A percentile compares a stretch with the other conserved stretches of the same genome.
phyloP scores from a whole-genome alignment of 768 basidiomycete species.

The Cytidiella melzeri region DNA sequence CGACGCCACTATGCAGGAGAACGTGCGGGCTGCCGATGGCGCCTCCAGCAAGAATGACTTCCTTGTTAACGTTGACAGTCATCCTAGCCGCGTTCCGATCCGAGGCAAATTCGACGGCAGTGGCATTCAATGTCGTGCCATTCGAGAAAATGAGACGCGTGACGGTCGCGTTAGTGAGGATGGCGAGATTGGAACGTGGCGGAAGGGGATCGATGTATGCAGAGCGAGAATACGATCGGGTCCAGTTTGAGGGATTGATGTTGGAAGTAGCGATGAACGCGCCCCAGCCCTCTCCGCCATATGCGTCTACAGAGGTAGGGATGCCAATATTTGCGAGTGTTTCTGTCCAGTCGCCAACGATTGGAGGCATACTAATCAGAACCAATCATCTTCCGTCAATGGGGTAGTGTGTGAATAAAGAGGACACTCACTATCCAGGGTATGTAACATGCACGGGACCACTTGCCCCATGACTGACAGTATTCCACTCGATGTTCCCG shows the following conservation, averaged over 20 bases:
- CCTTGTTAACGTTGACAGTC: slow-evolving; percentile 51
- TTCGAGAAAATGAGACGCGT: slow-evolving; percentile 42
- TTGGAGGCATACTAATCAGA: slow-evolving; percentile 41
- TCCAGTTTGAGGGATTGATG: slow-evolving; percentile 60
- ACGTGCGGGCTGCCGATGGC: slow-evolving; percentile 48
- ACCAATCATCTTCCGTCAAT: neutral
- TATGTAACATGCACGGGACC: slow-evolving; percentile 47
- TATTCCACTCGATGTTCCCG: slow-evolving; percentile 40
- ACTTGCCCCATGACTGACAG: slow-evolving; percentile 41
- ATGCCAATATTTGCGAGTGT: slow-evolving; percentile 43
- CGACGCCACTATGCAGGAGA: slow-evolving; percentile 53
- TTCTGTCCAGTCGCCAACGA: slow-evolving; percentile 51
- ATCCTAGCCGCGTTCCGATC: slow-evolving; percentile 25
- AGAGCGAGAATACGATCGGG: slow-evolving; percentile 58
- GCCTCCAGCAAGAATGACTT: slow-evolving; percentile 49
- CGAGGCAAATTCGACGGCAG: slow-evolving; percentile 43
- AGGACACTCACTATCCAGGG: slow-evolving; percentile 43
- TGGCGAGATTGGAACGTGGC: slow-evolving; percentile 55
- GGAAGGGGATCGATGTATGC: slow-evolving; percentile 63
- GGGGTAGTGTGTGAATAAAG: too few relatives aligned
- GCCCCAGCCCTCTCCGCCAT: slow-evolving; percentile 44
- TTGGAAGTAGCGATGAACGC: slow-evolving; percentile 49
- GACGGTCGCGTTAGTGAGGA: slow-evolving; percentile 56
- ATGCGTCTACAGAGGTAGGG: slow-evolving; percentile 32
- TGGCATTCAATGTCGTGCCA: slow-evolving; percentile 32